Evolutionary conservation across 2,329 filamentous ascomycete species (phyloP).

Genomic region (Daldinia sp.): DNA sequence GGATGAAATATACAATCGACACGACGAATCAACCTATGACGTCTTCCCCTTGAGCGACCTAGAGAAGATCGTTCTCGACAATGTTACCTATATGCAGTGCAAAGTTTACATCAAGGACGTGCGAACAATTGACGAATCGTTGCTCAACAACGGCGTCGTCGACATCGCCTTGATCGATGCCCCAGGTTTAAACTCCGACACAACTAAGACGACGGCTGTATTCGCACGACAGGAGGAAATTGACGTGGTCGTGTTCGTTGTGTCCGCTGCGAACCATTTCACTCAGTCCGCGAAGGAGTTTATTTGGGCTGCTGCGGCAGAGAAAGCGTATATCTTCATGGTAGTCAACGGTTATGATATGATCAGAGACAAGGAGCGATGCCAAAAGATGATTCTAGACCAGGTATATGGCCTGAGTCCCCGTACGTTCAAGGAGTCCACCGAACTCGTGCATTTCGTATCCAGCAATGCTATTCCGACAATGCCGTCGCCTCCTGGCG

Average conservation of each 20-base stretch:
- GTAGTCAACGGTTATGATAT: conserved; percentile 97
- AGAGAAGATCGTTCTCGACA: conserved; percentile 90
- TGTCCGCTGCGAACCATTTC: conserved; percentile 97
- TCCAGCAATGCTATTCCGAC: conserved; percentile 95
- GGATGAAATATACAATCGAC: conserved; percentile 79
- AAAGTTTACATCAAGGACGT: conserved; percentile 96
- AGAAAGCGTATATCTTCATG: conserved; percentile 99
- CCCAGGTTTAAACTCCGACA: conserved; percentile 93
- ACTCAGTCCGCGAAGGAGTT: conserved; percentile 98
- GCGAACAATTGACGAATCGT: conserved; percentile 86
- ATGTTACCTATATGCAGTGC: conserved; percentile 88
- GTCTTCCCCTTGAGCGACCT: conserved; percentile 81
- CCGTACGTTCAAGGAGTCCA: conserved; percentile 88
- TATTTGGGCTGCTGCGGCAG: conserved; percentile 91
- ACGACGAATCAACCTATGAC: conserved; percentile 94
- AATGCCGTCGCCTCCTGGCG: conserved; percentile 64
- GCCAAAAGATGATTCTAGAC: conserved; percentile 91
- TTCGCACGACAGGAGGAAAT: conserved; percentile 98
- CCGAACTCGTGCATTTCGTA: conserved; percentile 95
- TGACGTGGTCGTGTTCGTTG: conserved; percentile 97
- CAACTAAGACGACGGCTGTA: conserved; percentile 94
- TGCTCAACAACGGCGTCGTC: conserved; percentile 96
- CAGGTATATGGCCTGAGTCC: conserved; percentile 90
- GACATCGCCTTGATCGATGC: conserved; percentile 98
- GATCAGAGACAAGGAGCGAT: conserved; percentile 89